Conservation (phyloP, 2,329 filamentous ascomycete species). For the Pseudogymnoascus sp. region DNA sequence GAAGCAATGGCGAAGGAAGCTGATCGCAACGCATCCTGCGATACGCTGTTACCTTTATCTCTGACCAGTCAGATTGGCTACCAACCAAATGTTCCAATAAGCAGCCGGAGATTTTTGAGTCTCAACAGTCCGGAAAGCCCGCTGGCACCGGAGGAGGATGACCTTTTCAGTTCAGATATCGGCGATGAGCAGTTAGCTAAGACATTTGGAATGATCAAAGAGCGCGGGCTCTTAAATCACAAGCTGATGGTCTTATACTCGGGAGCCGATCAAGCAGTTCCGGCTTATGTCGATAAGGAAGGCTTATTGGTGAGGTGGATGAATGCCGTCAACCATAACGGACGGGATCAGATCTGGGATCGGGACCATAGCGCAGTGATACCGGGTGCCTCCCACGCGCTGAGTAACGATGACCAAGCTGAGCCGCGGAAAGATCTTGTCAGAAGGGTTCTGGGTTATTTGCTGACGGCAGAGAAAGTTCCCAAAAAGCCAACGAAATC, state of each 20-base stretch:
- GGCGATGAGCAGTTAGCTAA: slow-evolving; percentile 36
- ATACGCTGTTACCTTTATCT: slow-evolving; percentile 28
- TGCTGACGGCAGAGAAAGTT: slow-evolving; percentile 8
- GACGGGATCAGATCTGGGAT: slow-evolving; percentile 35
- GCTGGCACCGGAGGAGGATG: slow-evolving; percentile 46
- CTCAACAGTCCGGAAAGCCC: slow-evolving; percentile 42
- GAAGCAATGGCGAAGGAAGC: slow-evolving; percentile 29
- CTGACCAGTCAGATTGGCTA: slow-evolving; percentile 26
- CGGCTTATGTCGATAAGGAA: slow-evolving; percentile 36
- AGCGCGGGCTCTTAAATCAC: slow-evolving; percentile 29
- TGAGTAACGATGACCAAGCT: slow-evolving; percentile 39
- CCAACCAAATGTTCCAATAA: slow-evolving; percentile 25
- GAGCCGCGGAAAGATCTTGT: slow-evolving; percentile 25
- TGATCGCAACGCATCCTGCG: slow-evolving; percentile 18
- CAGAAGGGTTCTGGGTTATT: slow-evolving; percentile 15
- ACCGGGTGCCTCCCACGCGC: slow-evolving; percentile 39
- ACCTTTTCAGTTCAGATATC: slow-evolving; percentile 58
- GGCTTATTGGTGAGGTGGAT: slow-evolving; percentile 35
- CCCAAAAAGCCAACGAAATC: background rate
- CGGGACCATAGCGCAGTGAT: slow-evolving; percentile 39
- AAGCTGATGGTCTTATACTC: slow-evolving; percentile 37
- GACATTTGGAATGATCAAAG: slow-evolving; percentile 46
- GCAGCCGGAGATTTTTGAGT: slow-evolving; percentile 31
- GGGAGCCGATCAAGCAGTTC: slow-evolving; percentile 37
- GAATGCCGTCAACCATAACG: slow-evolving; percentile 30